Percentiles rank a stretch among this genome's conserved stretches.
Evolutionary conservation across 1,284 basidiomycete genomes (phyloP).

Genomic region (Sporisorium sorghi): DNA sequence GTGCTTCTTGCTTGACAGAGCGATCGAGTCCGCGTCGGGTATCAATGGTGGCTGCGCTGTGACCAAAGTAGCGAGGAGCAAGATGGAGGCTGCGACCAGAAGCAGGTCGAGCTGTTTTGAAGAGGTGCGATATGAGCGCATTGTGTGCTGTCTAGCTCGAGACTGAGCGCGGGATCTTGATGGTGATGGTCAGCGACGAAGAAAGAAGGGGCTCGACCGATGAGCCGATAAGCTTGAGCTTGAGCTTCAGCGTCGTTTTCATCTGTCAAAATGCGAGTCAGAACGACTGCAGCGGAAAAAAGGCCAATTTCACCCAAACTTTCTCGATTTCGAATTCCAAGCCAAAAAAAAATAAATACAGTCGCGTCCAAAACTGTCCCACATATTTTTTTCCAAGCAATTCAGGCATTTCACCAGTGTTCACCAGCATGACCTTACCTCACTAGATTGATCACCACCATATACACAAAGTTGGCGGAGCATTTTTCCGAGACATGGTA

Average conservation of each 20-base stretch:
- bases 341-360: too few relatives aligned
- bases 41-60: slow-evolving; percentile 18
- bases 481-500: too few relatives aligned
- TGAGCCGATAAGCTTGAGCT: slow-evolving; percentile 9
- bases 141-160: slow-evolving; percentile 1
- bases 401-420: too few relatives aligned
- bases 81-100: slow-evolving; percentile 24
- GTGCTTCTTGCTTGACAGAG: slow-evolving; percentile 11
- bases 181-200: slow-evolving; percentile 9
- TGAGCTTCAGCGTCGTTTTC: background rate
- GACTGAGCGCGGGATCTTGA: background rate
- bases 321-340: background rate
- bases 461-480: too few relatives aligned
- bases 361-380: too few relatives aligned
- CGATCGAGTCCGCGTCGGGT: slow-evolving; percentile 11
- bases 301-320: background rate
- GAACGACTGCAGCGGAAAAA: slow-evolving; percentile 6
- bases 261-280: slow-evolving; percentile 12
- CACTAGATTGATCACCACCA: too few relatives aligned
- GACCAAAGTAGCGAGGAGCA: slow-evolving; percentile 20
- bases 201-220: background rate
- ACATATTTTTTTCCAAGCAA: too few relatives aligned
- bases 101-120: slow-evolving; percentile 25
- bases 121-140: slow-evolving; percentile 25
- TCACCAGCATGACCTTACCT: too few relatives aligned